phyloP scores from a whole-genome alignment of 352 stramenopile species.

The Phytophthora kernoviae region DNA sequence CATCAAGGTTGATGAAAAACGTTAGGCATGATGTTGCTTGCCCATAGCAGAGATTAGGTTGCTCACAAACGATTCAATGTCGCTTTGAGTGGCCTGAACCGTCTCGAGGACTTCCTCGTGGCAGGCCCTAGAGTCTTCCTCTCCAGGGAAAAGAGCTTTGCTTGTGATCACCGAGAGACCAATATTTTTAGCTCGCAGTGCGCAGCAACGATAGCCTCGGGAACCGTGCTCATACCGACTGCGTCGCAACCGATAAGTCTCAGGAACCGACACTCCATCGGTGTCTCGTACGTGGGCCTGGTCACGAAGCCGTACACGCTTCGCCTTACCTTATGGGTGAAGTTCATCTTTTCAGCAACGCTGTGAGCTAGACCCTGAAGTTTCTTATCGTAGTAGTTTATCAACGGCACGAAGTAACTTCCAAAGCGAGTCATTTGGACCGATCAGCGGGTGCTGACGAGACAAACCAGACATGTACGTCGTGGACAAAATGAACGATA shows the following conservation, averaged over 20 bases:
- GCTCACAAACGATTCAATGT: constrained; percentile 20
- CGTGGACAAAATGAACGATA: no score
- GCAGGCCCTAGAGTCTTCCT: constrained; percentile 71
- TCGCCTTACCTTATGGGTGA: constrained; percentile 76
- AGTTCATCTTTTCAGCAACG: constrained; percentile 73
- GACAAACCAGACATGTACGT: constrained; percentile 92
- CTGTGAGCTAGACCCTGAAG: constrained; percentile 79
- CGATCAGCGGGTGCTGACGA: constrained; percentile 92
- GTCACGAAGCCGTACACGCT: constrained; percentile 96
- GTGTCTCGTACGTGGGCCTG: constrained; percentile 95
- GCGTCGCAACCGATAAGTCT: constrained; percentile 88
- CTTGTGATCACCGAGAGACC: constrained; percentile 96
- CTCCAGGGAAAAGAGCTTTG: constrained; percentile 75
- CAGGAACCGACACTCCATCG: constrained; percentile 92
- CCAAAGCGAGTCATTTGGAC: constrained; percentile 95
- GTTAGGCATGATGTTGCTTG: constrained; percentile 1
- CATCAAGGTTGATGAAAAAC: neutral
- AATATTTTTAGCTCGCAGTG: constrained; percentile 93
- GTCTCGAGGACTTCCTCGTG: constrained; percentile 95
- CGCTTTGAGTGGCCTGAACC: constrained; percentile 47
- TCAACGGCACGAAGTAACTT: constrained; percentile 92
- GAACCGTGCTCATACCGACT: constrained; percentile 96
- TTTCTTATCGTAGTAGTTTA: constrained; percentile 90
- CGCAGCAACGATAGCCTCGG: constrained; percentile 93
- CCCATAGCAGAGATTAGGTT: constrained; percentile 11